Conservation (phyloP, 495 filamentous ascomycete genomes). For the Hypoxylon cercidicola region DNA sequence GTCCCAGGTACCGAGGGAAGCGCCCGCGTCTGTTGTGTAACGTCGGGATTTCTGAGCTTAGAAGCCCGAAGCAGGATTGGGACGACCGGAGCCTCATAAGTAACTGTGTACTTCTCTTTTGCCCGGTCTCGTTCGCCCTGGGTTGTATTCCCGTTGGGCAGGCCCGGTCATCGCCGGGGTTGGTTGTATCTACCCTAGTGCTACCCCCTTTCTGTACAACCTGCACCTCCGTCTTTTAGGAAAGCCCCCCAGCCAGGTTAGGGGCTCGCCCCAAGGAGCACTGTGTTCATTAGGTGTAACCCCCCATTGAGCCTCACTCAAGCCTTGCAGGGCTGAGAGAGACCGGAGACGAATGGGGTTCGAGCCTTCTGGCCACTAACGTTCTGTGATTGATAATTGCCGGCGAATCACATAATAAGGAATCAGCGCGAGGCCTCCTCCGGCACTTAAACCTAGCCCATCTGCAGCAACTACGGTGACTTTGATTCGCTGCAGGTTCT, state of each 20-base stretch:
- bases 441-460: constrained; percentile 25
- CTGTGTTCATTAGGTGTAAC: constrained; percentile 35
- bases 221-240: constrained; percentile 30
- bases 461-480: constrained; percentile 15
- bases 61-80: constrained; percentile 40
- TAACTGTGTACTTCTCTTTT: constrained; percentile 30
- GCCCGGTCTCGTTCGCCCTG: constrained; percentile 15
- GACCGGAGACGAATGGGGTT: constrained; percentile 25
- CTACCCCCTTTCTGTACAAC: constrained; percentile 9
- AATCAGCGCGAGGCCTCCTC: constrained; percentile 18
- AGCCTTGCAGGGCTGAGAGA: constrained; percentile 43
- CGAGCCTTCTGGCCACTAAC: constrained; percentile 30
- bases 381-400: constrained; percentile 34
- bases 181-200: constrained; percentile 11
- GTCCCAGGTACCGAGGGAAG: constrained; percentile 39
- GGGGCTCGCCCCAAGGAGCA: constrained; percentile 10
- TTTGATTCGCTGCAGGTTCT: constrained; percentile 27
- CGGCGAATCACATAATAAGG: constrained; percentile 33
- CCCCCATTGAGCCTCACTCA: constrained; percentile 42
- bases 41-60: constrained; percentile 40
- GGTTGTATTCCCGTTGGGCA: constrained; percentile 18
- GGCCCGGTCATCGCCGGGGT: constrained; percentile 29
- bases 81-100: constrained; percentile 41
- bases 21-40: constrained; percentile 43
- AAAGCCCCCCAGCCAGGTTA: not conserved